Conservation (phyloP, 2,329 filamentous ascomycete species). For the Didymellaceae sp. region DNA sequence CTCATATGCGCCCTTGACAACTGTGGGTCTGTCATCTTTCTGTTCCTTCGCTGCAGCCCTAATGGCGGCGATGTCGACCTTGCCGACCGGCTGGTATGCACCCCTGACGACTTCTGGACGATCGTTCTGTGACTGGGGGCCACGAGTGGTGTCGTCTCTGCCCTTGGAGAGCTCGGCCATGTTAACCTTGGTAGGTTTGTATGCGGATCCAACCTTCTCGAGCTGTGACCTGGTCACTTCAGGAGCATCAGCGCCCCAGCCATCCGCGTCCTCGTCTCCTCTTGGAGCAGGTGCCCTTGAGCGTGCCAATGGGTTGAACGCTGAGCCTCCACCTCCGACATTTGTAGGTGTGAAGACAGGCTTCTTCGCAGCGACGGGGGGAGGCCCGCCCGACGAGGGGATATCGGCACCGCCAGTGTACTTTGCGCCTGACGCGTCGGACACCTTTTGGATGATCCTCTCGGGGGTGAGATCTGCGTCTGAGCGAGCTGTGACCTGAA, state of each 20-base stretch:
- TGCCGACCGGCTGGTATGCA: conserved; percentile 90
- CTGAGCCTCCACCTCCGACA: conserved; percentile 59
- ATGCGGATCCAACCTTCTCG: conserved; percentile 90
- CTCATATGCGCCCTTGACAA: conserved; percentile 92
- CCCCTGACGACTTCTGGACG: conserved; percentile 76
- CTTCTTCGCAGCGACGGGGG: conserved; percentile 80
- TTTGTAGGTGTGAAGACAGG: conserved; percentile 87
- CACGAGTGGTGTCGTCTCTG: conserved; percentile 70
- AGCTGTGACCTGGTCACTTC: conserved; percentile 83
- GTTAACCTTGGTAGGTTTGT: conserved; percentile 95
- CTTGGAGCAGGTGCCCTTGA: conserved; percentile 62
- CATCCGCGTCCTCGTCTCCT: conserved; percentile 76
- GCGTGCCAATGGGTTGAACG: conserved; percentile 73
- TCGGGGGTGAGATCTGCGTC: conserved; percentile 88
- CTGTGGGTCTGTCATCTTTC: conserved; percentile 77
- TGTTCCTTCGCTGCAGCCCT: conserved; percentile 73
- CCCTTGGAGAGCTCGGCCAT: conserved; percentile 83
- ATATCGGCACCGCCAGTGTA: conserved; percentile 75
- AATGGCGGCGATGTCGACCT: conserved; percentile 95
- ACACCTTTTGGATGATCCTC: conserved; percentile 88
- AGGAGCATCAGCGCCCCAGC: conserved; percentile 96
- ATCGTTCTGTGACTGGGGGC: conserved; percentile 57
- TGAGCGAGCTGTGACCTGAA: conserved; percentile 94
- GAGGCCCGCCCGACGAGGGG: conserved; percentile 62
- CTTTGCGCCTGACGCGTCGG: conserved; percentile 92